Evolutionary conservation across 768 basidiomycete genomes (phyloP).

Genomic region (Lactifluus volemus): DNA sequence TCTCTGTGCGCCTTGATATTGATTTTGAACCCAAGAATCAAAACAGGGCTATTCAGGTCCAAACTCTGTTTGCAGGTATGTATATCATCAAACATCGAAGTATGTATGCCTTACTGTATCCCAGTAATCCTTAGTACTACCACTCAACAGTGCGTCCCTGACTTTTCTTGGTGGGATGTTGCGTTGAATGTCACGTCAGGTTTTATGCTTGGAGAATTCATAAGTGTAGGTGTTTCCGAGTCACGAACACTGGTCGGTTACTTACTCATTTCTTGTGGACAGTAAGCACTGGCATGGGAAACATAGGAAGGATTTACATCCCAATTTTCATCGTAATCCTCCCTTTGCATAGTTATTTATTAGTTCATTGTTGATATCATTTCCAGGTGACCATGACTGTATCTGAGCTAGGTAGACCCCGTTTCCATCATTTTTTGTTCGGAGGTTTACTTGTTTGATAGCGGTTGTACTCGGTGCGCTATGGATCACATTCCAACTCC

Average conservation of each 20-base stretch:
- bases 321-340: background rate
- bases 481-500: background rate
- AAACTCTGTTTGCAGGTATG: background rate
- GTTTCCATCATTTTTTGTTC: background rate
- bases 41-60: background rate
- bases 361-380: background rate
- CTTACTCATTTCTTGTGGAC: background rate
- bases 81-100: background rate
- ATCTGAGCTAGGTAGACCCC: background rate
- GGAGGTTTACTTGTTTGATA: background rate
- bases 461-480: background rate
- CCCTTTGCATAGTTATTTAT: too few species aligned
- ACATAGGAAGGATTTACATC: background rate
- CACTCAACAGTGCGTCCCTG: background rate
- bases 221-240: background rate
- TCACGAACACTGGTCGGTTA: background rate
- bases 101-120: background rate
- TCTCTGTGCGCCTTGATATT: background rate
- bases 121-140: background rate
- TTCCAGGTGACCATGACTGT: background rate
- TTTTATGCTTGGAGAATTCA: conserved; percentile 10
- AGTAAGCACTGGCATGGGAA: background rate
- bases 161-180: background rate
- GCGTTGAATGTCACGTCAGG: background rate
- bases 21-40: background rate